Conservation (phyloP, 495 filamentous ascomycete species). For the Lasiosphaeris hirsuta region DNA sequence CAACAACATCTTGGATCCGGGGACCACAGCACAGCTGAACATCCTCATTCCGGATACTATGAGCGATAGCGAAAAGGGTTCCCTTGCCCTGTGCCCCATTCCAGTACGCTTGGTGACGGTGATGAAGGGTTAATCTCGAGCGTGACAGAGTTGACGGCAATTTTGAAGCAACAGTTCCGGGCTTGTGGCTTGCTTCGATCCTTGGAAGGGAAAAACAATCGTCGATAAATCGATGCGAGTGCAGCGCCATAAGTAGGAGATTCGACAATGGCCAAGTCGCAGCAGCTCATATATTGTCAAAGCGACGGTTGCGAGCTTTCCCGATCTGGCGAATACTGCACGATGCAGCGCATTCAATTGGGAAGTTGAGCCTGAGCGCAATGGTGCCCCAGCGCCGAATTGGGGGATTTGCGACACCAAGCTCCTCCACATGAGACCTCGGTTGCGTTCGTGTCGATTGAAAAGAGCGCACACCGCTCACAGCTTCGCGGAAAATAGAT, state of each 20-base stretch:
- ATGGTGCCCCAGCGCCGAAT: conserved; percentile 19
- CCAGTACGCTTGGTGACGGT: not conserved
- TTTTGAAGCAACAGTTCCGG: no score
- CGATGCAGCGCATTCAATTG: conserved; percentile 23
- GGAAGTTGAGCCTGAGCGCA: conserved; percentile 30
- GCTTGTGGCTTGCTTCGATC: no score
- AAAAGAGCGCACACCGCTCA: not conserved
- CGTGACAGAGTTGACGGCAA: not conserved
- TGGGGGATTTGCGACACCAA: conserved; percentile 31
- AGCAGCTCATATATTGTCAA: conserved; percentile 10
- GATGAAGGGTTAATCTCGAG: not conserved
- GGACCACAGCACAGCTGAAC: conserved; percentile 29
- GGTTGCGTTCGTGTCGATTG: conserved; percentile 8
- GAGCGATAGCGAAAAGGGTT: conserved; percentile 15
- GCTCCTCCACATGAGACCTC: conserved; percentile 21
- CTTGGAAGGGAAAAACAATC: not conserved
- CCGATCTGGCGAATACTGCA: conserved; percentile 15
- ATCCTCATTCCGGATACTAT: conserved; percentile 33
- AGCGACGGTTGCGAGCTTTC: conserved; percentile 12
- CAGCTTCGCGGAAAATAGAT: not conserved
- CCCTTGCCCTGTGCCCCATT: not conserved
- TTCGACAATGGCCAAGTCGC: not conserved
- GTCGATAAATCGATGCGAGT: conserved; percentile 8
- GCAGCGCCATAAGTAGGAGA: not conserved
- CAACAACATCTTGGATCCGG: conserved; percentile 24